Base-by-base conservation (phyloP, 495 filamentous ascomycete species). In the Penicillium parvum region DNA sequence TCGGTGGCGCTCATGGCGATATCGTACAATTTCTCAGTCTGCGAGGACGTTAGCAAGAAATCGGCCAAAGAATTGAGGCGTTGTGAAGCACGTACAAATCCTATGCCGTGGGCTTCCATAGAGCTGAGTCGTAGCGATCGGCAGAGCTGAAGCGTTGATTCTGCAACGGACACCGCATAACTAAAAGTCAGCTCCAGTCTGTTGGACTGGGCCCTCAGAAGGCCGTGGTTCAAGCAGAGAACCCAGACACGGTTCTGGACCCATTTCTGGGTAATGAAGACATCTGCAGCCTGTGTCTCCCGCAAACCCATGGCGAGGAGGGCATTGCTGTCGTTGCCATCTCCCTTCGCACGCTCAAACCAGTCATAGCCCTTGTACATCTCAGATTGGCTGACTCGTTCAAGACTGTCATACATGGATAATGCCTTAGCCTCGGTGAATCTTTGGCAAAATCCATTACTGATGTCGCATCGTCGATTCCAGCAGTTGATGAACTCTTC, bases 191-290 rank as follows among this genome's bases (percentile, higher is more conserved):
- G 46, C 37, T 68, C 64, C 68, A 37, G 75, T 67, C 42, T 72
- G 58, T 60, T 89, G 68, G 49, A 66, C 26, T 41, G 66, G 5
- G 71, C 68, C 14, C 68, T 71, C 18, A 84, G 58, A 29, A 75
- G 68, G 7, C 77, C 75, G 36, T 82, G 78, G 8, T 70, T 64
- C 18, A 68, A 65, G 18, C 67, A 76, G 8, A 91, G 58, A 44
- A 88, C 82, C 88, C 88, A 92, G 2, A 85, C 75, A 54, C 84
- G 82, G 18, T 84, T 85, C 49, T 86, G 82, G n/a, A 91, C 74
- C 88, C 88, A 94, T 55, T 86, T 79, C 60, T 90, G 86, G 23
- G 84, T 87, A 6, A 79, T 71, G 7, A 79, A 72, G 7, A 89
- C 66, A 53, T 94, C 86, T 12, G 79, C 72, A 16, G 81, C 76